A percentile compares a stretch with the other conserved stretches of the same genome.
Conservation (phyloP, 2,329 filamentous ascomycete genomes). For the Ilyonectria sp. region DNA sequence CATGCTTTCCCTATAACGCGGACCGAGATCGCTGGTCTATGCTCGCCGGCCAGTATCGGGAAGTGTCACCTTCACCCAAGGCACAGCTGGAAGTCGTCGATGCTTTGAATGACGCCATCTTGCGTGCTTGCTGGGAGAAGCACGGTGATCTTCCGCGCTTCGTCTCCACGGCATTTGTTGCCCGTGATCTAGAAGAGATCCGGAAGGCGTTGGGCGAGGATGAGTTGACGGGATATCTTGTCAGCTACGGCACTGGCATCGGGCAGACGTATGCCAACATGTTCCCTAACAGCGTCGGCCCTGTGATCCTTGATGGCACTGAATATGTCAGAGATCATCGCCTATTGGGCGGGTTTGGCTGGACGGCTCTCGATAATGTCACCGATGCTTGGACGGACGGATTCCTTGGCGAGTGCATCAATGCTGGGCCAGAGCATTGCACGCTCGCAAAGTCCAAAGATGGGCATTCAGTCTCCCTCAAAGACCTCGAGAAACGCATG, state of each 20-base stretch:
- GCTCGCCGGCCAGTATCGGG: conserved; percentile 56
- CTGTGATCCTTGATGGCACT: conserved; percentile 65
- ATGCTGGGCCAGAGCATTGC: conserved; percentile 63
- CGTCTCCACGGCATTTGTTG: conserved; percentile 62
- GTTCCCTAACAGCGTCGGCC: conserved; percentile 64
- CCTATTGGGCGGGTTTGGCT: conserved; percentile 62
- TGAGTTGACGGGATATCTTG: conserved; percentile 64
- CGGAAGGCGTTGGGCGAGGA: conserved; percentile 61
- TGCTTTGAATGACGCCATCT: conserved; percentile 62
- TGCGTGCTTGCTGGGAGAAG: conserved; percentile 59
- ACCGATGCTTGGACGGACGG: conserved; percentile 66
- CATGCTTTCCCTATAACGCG: conserved; percentile 63
- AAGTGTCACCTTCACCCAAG: conserved; percentile 52
- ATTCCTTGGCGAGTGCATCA: conserved; percentile 65
- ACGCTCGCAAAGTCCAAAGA: conserved; percentile 57
- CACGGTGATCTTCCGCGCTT: conserved; percentile 64
- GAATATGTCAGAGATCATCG: conserved; percentile 64
- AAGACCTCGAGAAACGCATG: conserved; percentile 58
- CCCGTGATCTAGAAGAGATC: conserved; percentile 65
- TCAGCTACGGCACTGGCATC: conserved; percentile 68
- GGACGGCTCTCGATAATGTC: conserved; percentile 63
- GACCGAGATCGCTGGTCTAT: conserved; percentile 64
- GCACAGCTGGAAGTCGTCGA: conserved; percentile 61
- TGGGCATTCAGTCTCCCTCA: conserved; percentile 51
- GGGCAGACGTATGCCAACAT: conserved; percentile 67